These are phyloP conservation scores for Agrocybe chaxingu DNA, from an alignment of 768 basidiomycete genomes.

Conservation along the genomic window DNA sequence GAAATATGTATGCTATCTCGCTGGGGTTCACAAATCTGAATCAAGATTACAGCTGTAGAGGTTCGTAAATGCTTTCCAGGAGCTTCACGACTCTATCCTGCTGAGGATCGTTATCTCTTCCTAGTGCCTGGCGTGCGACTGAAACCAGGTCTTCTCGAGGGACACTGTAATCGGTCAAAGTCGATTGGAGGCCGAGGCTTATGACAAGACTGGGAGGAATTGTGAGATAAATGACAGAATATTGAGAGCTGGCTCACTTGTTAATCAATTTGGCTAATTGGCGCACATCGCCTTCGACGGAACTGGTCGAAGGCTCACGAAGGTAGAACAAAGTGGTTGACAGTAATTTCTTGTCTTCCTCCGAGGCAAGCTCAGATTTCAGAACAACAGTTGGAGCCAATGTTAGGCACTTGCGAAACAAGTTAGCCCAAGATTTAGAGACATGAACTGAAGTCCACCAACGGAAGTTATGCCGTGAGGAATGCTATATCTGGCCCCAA, in stretches of 20 bases:
- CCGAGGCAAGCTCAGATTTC: conserved; percentile 52
- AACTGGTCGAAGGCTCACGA: conserved; percentile 56
- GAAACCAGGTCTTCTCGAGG: conserved; percentile 50
- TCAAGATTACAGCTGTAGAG: background rate
- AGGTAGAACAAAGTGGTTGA: conserved; percentile 58
- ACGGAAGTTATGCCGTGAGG: conserved; percentile 87
- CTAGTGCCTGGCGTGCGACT: conserved; percentile 51
- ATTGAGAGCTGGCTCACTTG: conserved; percentile 29
- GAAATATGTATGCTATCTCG: background rate
- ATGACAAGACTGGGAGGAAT: conserved; percentile 48
- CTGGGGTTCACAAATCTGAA: background rate
- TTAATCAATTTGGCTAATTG: conserved; percentile 52
- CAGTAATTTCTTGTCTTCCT: conserved; percentile 62
- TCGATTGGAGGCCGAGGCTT: conserved; percentile 55
- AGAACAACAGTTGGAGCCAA: conserved; percentile 61
- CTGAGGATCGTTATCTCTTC: conserved; percentile 35
- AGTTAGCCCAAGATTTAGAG: background rate
- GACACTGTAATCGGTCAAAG: conserved; percentile 60
- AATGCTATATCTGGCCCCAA: conserved; percentile 71
- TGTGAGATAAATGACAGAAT: background rate
- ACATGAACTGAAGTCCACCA: conserved; percentile 18
- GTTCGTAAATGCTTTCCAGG: conserved; percentile 31
- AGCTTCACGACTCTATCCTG: conserved; percentile 43
- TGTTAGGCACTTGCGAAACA: conserved; percentile 56
- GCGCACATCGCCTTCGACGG: conserved; percentile 58